These are phyloP conservation scores for Rhodotorula babjevae DNA, from an alignment of 768 basidiomycete species.

Conservation along the genomic window DNA sequence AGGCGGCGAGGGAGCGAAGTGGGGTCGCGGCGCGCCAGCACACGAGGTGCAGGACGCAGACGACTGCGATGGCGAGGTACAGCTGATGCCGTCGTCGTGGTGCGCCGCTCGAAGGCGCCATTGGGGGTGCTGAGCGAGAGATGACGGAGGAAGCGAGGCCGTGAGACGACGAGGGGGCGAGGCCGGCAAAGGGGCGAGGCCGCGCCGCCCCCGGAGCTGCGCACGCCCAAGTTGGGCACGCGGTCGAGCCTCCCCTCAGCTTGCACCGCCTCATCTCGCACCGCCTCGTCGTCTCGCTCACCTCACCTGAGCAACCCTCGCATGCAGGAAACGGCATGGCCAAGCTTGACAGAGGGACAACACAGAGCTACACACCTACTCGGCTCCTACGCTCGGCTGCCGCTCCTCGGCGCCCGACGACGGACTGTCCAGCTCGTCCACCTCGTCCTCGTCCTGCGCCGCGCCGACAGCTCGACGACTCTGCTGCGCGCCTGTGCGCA, in stretches of 20 bases:
- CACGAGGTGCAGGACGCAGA: constrained; percentile 6
- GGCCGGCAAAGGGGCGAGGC: too few relatives aligned
- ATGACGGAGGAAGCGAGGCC: not conserved
- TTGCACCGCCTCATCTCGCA: too few relatives aligned
- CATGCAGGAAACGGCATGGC: too few relatives aligned
- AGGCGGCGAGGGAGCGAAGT: not conserved
- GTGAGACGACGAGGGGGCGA: too few relatives aligned
- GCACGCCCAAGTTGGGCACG: too few relatives aligned
- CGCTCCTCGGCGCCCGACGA: not conserved
- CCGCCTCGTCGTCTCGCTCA: too few relatives aligned
- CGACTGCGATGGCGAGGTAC: constrained; percentile 9
- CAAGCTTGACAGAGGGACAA: too few relatives aligned
- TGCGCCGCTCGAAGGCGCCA: not conserved
- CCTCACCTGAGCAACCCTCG: too few relatives aligned
- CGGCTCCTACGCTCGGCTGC: too few relatives aligned
- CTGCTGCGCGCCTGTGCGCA: not conserved
- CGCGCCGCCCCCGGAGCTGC: too few relatives aligned
- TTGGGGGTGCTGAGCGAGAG: not conserved
- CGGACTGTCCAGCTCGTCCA: constrained; percentile 24
- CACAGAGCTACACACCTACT: too few relatives aligned
- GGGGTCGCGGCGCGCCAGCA: constrained; percentile 5
- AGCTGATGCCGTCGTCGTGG: not conserved
- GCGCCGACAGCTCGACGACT: not conserved
- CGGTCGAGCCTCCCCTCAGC: too few relatives aligned
- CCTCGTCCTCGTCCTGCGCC: not conserved